These are phyloP conservation scores for Coccomyxa sp. DNA, from an alignment of 139 green algal species.

Conservation along the genomic window DNA sequence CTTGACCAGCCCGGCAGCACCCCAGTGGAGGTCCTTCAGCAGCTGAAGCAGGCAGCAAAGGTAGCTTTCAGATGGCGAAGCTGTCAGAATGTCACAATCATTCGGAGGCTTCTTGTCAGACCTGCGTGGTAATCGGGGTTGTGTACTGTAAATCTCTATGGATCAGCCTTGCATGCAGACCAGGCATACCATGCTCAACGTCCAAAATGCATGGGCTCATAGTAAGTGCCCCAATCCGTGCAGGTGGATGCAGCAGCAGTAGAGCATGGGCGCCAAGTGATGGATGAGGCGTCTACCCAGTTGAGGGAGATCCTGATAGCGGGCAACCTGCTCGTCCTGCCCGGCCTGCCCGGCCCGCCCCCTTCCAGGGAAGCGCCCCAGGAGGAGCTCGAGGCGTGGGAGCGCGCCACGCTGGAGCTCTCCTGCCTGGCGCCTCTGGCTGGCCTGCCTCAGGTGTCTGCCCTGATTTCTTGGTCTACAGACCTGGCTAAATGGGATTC, in stretches of 20 bases:
- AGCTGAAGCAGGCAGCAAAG: neutral
- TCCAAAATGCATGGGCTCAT: no score
- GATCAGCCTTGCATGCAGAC: no score
- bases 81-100: no score
- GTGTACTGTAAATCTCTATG: no score
- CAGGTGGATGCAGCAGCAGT: slow-evolving; percentile 1
- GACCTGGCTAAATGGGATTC: no score
- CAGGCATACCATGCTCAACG: no score
- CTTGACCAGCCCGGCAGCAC: neutral
- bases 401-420: slow-evolving; percentile 22
- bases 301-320: neutral
- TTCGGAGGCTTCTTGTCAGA: no score
- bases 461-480: no score
- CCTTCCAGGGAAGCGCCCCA: neutral
- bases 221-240: no score
- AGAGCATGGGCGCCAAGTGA: neutral
- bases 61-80: no score
- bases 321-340: slow-evolving; percentile 13
- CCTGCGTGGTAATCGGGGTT: no score
- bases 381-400: slow-evolving; percentile 10
- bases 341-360: slow-evolving; percentile 12
- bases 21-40: neutral
- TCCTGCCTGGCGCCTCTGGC: slow-evolving; percentile 26
- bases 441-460: slow-evolving; percentile 29
- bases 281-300: neutral